Evolutionary conservation across 805 yeast species (phyloP).

Genomic region (Suhomyces faveliae): DNA sequence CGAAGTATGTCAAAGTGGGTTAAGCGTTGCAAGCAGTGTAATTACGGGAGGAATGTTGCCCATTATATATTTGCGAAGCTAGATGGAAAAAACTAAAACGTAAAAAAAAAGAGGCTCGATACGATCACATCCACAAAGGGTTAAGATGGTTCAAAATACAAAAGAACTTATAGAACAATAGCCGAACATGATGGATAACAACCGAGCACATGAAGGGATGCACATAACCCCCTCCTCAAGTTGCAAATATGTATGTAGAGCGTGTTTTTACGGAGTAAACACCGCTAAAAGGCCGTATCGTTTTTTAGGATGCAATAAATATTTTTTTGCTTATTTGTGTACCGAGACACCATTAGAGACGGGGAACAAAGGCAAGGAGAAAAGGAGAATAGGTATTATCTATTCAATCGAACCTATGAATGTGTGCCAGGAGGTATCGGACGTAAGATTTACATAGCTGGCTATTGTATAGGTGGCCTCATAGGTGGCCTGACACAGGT

Average conservation of each 20-base stretch:
- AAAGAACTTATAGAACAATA: neutral
- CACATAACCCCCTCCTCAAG: neutral
- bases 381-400: too few relatives aligned
- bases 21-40: neutral
- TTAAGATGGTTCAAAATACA: neutral
- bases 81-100: neutral
- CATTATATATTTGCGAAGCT: neutral
- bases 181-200: neutral
- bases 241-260: neutral
- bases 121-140: neutral
- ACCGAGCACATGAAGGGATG: neutral
- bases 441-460: too few relatives aligned
- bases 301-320: too few relatives aligned
- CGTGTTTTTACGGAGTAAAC: slow-evolving; percentile 1
- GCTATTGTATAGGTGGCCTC: too few relatives aligned
- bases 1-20: neutral
- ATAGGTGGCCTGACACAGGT: too few relatives aligned
- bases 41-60: neutral
- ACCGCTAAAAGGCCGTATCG: too few relatives aligned
- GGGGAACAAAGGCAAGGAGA: too few relatives aligned
- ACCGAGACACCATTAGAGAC: too few relatives aligned
- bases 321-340: too few relatives aligned
- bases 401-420: too few relatives aligned
- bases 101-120: neutral
- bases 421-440: too few relatives aligned